Evolutionary conservation across 2,329 filamentous ascomycete genomes (phyloP).

Genomic region (Septoria linicola): DNA sequence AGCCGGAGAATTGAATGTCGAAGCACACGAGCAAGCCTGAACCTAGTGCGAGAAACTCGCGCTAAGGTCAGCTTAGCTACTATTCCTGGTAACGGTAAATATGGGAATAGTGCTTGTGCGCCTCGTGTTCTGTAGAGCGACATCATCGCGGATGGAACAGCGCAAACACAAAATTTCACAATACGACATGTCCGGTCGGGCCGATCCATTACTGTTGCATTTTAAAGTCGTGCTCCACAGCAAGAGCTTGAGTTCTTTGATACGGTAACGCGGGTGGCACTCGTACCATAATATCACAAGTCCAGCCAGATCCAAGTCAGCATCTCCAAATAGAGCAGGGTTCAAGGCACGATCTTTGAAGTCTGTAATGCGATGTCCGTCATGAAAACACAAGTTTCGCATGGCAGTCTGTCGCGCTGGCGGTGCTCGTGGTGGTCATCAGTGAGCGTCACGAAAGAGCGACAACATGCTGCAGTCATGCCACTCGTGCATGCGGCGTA

Average conservation of each 20-base stretch:
- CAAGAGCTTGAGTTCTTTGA: no score
- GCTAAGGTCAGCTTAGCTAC: not conserved
- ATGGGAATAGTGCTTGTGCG: not conserved
- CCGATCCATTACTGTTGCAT: not conserved
- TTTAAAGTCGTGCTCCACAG: not conserved
- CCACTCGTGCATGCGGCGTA: no score
- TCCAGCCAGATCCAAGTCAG: no score
- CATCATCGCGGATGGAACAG: not conserved
- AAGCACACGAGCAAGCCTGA: not conserved
- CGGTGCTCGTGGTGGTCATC: no score
- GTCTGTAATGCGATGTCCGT: no score
- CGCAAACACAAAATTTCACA: not conserved
- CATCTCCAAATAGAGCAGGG: no score
- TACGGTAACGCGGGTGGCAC: not conserved
- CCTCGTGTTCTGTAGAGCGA: not conserved
- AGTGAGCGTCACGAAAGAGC: not conserved
- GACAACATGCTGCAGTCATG: no score
- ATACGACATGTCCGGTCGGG: not conserved
- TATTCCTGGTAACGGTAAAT: not conserved
- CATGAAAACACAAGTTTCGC: no score
- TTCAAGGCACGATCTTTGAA: no score
- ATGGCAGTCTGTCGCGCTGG: no score
- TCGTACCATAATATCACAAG: no score
- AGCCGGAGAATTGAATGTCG: not conserved
- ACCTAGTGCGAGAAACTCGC: not conserved